Base-by-base conservation (phyloP, 768 basidiomycete genomes). In the Rhodosporidiobolus sp. region DNA sequence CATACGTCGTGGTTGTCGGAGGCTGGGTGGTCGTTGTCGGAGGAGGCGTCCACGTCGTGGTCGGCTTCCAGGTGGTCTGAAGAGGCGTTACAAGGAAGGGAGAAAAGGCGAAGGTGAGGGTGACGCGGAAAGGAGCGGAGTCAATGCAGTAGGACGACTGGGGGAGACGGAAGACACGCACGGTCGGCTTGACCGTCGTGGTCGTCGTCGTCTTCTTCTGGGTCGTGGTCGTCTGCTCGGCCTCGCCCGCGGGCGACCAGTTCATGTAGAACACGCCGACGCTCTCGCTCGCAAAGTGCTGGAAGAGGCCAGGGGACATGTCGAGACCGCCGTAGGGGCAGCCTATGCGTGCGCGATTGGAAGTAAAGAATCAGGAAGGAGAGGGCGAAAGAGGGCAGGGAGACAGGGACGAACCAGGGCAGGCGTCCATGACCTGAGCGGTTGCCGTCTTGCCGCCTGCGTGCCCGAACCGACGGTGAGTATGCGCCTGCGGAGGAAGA, bases 291-390 rank as follows among this genome's bases (percentile, higher is more conserved):
- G 80, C 85, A 65, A 86, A 83, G 75, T 77, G 79, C 6, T 78
- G 8, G 76, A 86, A 86, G n/a, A 87, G 83, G 24, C 81, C 82
- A 2, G 78, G 73, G 12, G 83, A 84, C 28, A 86, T 74, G 77
- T 87, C 87, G 28, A 87, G 82, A 54, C 82, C 84, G 49, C 82
- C 82, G 5, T 49, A 59, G 0, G 77, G 64, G 79, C 86, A 86
- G 9, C 78, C 79, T 32, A 71, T 70, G 76, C 85, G 63, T 45
- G 7, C 32, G 32, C 12, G 14, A 30, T n/a, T n/a, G n/a, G n/a
- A n/a, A n/a, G n/a, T n/a, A n/a, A 4, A 28, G 28, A 28, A 26
- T 26, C 3, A 10, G 38, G 2, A n/a, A 26, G 57, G 14, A 26
- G 26, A 19, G 43, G 57, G 1, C 1, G 11, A 38, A 57, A 20